These are phyloP conservation scores for Mycosphaerella sp. DNA, from an alignment of 2,329 filamentous ascomycete genomes.

Conservation along the genomic window DNA sequence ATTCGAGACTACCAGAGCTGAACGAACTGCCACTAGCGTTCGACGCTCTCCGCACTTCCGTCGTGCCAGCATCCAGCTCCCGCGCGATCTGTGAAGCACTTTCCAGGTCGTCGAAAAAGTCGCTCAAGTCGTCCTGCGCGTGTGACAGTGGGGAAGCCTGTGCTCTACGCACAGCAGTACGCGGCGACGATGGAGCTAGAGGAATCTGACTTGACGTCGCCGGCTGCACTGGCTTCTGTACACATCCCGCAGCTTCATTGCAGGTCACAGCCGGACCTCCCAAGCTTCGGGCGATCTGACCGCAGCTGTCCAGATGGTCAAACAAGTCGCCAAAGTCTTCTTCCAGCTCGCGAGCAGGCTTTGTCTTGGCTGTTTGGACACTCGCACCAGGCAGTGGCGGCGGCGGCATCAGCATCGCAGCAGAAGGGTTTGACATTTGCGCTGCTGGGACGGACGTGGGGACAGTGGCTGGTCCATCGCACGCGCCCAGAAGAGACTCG, in stretches of 20 bases:
- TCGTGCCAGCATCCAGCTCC: constrained; percentile 32
- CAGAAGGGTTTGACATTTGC: background rate
- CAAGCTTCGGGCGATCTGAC: constrained; percentile 42
- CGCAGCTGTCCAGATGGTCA: constrained; percentile 40
- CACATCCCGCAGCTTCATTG: background rate
- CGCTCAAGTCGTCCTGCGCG: constrained; percentile 20
- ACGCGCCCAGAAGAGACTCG: background rate
- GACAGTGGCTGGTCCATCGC: background rate
- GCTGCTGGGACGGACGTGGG: background rate
- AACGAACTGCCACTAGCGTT: constrained; percentile 31
- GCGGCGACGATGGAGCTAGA: background rate
- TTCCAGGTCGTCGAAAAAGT: constrained; percentile 38
- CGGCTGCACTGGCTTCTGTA: background rate
- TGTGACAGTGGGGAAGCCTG: background rate
- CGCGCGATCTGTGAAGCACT: constrained; percentile 42
- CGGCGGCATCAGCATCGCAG: background rate
- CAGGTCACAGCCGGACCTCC: constrained; percentile 1
- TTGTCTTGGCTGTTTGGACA: background rate
- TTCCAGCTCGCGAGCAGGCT: background rate
- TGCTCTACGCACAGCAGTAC: background rate
- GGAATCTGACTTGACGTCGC: background rate
- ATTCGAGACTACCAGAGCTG: constrained; percentile 36
- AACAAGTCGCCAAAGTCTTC: constrained; percentile 16
- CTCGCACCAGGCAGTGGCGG: background rate
- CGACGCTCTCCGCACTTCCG: background rate